Evolutionary conservation across 495 filamentous ascomycete genomes (phyloP), one percentile per base, ranked within the genome.

Genomic region (Pyrenula massariospora): DNA sequence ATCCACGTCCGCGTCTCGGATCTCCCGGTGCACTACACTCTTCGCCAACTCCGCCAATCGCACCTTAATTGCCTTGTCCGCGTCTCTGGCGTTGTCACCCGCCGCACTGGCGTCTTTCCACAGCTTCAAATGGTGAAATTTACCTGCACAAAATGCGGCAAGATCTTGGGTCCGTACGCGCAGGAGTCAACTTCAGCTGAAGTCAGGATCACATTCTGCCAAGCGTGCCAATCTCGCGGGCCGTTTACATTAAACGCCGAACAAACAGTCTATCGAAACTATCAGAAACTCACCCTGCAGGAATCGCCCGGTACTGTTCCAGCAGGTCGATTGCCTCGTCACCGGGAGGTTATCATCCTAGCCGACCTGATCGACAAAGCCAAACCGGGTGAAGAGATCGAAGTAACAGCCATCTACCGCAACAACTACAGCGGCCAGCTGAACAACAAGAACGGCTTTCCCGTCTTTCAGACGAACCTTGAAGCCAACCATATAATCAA

Each of bases 241-340:
- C 94, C 94, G 1, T 99, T 99, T 70, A 94, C 86, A 8, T 76
- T 99, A 60, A 96, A 96, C 73, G 89, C 89, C 1, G 93, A 99
- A 71, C 91, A 95, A 78, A 99, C 94, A 0, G 87, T 99, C n/a
- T 99, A 97, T 74, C 84, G 94, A 53, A 99, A 99, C 68, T 99
- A 95, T 74, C 94, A 99, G 67, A 97, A 95, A 64, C 74, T 99
- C 65, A 99, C 93, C 1, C 80, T 99, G 10, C 94, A 99, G 68
- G 94, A 99, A 70, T 94, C 94, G 1, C 94, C 94, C 22, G 94
- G 94, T 42, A 96, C 94, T 1, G 94, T 99, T 11, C 94, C 94
- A 15, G 90, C 94, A 31, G 94, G 94, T 60, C 90, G 94, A 70
- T 84, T 99, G 31, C 94, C 94, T 2, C 85, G 94, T 24, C 90